Evolutionary conservation across 345 rosid species (phyloP), one percentile per base, ranked within the genome.

Genomic region (Aegle marmelos): DNA sequence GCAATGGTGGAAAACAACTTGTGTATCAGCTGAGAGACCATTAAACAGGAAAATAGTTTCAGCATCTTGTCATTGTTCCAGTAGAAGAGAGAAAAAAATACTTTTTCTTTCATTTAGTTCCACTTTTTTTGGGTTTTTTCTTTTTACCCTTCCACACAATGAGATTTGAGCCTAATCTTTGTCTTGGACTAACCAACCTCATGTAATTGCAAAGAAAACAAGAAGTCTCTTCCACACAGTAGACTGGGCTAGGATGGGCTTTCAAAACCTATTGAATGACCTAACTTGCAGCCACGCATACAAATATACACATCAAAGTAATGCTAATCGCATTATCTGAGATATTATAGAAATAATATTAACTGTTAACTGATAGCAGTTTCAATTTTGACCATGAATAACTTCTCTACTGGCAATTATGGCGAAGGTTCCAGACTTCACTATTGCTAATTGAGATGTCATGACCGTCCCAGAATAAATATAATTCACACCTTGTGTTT

Each of bases 1-100:
- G 85, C 72, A 80, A 72, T 70, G 24, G n/a, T 16, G 64, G 68
- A 79, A 71, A 25, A 41, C 11, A 58, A 60, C 66, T 45, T 27
- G 41, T 13, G 36, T 14, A 45, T 78, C 80, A 81, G 80, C 66
- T 39, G 58, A 74, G 69, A 82, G 22, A 63, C 75, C 74, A 65
- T 39, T 34, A 41, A 41, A 57, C 62, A 53, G 9, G 61, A 37
- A 53, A 21, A 24, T 14, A 19, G 14, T 27, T 31, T 70, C 24
- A 3, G 1, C 9, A 24, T 8, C 31, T 41, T n/a, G 33, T 24
- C 63, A 60, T 34, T 27, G 39, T 8, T 8, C 31, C 7, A 16
- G 16, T 45, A 45, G 6, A 34, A 41, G 11, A 1, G 2, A 41
- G 2, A 9, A 41, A 41, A 41, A 41, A 39, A 39, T 7, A 3